phyloP scores from a whole-genome alignment of 1,284 basidiomycete species.

The Volvariella surrecta region DNA sequence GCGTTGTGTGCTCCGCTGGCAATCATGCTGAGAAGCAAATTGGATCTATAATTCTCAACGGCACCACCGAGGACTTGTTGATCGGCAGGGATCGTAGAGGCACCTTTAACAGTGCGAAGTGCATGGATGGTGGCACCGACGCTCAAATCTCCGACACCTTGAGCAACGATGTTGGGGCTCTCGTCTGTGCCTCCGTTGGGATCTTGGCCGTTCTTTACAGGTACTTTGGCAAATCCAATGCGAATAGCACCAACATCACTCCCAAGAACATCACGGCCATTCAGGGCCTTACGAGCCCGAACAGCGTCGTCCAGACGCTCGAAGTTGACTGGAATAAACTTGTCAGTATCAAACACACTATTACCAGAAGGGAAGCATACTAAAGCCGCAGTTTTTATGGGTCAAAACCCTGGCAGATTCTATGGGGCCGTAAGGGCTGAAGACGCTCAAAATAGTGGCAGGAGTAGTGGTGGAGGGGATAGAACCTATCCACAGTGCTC shows the following conservation, averaged over 20 bases:
- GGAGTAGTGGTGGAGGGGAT: conserved; percentile 92
- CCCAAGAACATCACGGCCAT: conserved; percentile 91
- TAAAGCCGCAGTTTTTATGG: conserved; percentile 95
- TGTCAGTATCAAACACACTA: conserved; percentile 8
- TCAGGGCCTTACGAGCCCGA: conserved; percentile 88
- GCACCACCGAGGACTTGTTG: conserved; percentile 86
- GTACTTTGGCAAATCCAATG: conserved; percentile 95
- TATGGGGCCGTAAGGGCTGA: conserved; percentile 94
- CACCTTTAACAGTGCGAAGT: conserved; percentile 79
- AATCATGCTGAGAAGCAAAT: conserved; percentile 85
- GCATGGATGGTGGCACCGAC: conserved; percentile 81
- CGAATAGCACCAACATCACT: conserved; percentile 93
- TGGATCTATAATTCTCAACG: conserved; percentile 91
- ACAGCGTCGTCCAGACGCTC: conserved; percentile 96
- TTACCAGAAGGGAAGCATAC: conserved; percentile 34
- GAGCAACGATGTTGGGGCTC: conserved; percentile 53
- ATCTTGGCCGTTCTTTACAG: conserved; percentile 77
- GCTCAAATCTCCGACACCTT: conserved; percentile 73
- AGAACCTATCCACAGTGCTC: conserved; percentile 93
- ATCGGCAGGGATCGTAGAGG: conserved; percentile 80
- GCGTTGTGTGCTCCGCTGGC: conserved; percentile 68
- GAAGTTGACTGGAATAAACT: conserved; percentile 70
- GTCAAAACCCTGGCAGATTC: conserved; percentile 94
- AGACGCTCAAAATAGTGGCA: conserved; percentile 85
- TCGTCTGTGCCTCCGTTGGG: conserved; percentile 53